These are phyloP conservation scores for Albatrellus ellisii DNA, from an alignment of 768 basidiomycete species.

Conservation along the genomic window DNA sequence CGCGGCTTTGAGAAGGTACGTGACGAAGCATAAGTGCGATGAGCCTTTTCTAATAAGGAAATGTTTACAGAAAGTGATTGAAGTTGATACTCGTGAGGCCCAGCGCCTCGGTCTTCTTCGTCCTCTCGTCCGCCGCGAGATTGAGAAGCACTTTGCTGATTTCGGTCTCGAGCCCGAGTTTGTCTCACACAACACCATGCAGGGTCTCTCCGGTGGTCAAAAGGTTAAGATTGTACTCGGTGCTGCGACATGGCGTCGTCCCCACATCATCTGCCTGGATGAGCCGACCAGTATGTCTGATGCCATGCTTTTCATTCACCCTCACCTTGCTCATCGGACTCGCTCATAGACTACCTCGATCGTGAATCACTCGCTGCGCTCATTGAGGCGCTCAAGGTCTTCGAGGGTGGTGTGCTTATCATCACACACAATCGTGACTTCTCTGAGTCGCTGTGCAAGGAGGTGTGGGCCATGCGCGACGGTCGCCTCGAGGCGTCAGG, in stretches of 20 bases:
- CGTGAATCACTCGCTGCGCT: slow-evolving; percentile 98
- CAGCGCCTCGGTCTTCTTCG: slow-evolving; percentile 91
- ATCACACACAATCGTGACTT: slow-evolving; percentile 99
- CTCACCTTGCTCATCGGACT: slow-evolving; percentile 6
- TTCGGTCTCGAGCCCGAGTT: slow-evolving; percentile 99
- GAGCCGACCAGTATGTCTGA: slow-evolving; percentile 75
- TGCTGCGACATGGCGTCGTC: slow-evolving; percentile 98
- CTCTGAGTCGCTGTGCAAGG: slow-evolving; percentile 94
- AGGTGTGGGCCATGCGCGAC: slow-evolving; percentile 99
- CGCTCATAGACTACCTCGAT: slow-evolving; percentile 83
- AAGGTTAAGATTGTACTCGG: slow-evolving; percentile 99
- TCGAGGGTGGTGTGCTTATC: slow-evolving; percentile 96
- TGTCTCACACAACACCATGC: slow-evolving; percentile 98
- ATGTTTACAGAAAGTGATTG: slow-evolving; percentile 64
- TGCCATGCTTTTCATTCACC: background rate
- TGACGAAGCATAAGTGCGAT: background rate
- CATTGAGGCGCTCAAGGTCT: slow-evolving; percentile 94
- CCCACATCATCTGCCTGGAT: slow-evolving; percentile 94
- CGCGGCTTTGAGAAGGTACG: slow-evolving; percentile 84
- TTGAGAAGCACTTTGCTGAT: slow-evolving; percentile 98
- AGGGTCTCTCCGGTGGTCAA: slow-evolving; percentile 96
- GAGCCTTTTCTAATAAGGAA: background rate
- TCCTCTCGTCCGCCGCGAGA: slow-evolving; percentile 95
- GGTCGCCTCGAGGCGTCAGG: slow-evolving; percentile 93
- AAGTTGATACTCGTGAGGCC: slow-evolving; percentile 95